A percentile compares a stretch with the other conserved stretches of the same genome.
These are phyloP conservation scores for Termitomyces sp. DNA, from an alignment of 768 basidiomycete species.

Conservation along the genomic window DNA sequence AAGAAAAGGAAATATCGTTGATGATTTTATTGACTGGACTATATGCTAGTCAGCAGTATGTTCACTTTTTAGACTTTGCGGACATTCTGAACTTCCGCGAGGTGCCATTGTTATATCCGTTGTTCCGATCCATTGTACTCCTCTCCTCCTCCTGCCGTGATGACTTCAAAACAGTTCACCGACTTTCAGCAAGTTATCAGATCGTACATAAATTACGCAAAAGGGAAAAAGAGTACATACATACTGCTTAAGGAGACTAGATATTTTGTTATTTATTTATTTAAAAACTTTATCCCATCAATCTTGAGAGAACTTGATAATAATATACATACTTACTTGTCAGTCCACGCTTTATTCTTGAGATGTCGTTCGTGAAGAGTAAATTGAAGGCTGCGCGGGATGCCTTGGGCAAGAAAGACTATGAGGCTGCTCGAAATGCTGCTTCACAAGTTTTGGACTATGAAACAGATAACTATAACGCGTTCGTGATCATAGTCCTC, in stretches of 20 bases:
- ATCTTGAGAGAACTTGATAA: not conserved
- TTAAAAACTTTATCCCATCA: not conserved
- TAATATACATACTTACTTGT: not conserved
- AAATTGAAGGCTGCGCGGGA: slow-evolving; percentile 82
- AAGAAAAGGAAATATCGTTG: too few species aligned
- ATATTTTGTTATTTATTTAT: too few species aligned
- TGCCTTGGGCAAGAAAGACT: slow-evolving; percentile 71
- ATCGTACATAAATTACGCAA: too few species aligned
- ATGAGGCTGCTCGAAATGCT: slow-evolving; percentile 57
- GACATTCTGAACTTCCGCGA: not conserved
- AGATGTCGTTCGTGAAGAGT: slow-evolving; percentile 52
- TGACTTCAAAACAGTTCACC: too few species aligned
- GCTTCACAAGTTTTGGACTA: slow-evolving; percentile 61
- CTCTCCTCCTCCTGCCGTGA: too few species aligned
- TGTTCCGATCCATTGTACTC: too few species aligned
- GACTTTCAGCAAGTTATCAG: too few species aligned
- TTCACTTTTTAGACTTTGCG: not conserved
- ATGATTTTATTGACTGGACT: too few species aligned
- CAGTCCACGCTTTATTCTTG: not conserved
- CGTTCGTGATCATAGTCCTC: slow-evolving; percentile 46
- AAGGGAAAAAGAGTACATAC: too few species aligned
- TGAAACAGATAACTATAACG: slow-evolving; percentile 83
- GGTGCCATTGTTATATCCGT: too few species aligned
- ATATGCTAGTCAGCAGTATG: too few species aligned
- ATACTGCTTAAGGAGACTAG: too few species aligned